Conservation (phyloP, 306 rosid species). For the Clitoria ternatea region DNA sequence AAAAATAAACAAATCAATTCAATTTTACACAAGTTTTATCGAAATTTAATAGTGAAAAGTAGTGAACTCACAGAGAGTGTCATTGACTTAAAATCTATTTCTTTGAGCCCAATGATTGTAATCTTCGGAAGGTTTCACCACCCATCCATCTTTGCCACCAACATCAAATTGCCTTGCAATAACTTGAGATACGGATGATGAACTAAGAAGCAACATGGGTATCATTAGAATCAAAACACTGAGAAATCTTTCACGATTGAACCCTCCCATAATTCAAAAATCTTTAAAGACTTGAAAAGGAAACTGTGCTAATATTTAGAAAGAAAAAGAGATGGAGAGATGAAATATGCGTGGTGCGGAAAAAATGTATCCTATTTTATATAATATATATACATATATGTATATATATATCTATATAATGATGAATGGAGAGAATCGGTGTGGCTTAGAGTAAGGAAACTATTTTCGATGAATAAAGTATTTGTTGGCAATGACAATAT, state of each 20-base stretch:
- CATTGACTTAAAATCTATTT: slow-evolving; percentile 67
- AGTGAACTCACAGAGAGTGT: slow-evolving; percentile 56
- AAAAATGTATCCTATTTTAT: too few relatives aligned
- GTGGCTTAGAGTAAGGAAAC: too few relatives aligned
- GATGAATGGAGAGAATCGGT: too few relatives aligned
- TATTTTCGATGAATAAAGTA: too few relatives aligned
- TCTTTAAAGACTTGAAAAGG: too few relatives aligned
- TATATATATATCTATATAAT: too few relatives aligned
- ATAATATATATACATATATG: too few relatives aligned
- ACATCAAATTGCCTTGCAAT: slow-evolving; percentile 31
- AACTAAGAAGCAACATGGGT: slow-evolving; percentile 11
- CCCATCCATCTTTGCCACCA: slow-evolving; percentile 81
- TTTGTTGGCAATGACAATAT: too few relatives aligned
- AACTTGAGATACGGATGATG: slow-evolving; percentile 23
- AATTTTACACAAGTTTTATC: background rate
- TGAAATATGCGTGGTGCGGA: too few relatives aligned
- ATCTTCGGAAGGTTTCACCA: slow-evolving; percentile 44
- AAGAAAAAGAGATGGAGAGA: too few relatives aligned
- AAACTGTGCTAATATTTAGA: too few relatives aligned
- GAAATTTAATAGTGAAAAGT: background rate
- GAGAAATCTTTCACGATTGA: background rate
- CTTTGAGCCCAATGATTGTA: slow-evolving; percentile 59
- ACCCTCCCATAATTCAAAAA: background rate
- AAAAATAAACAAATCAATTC: too few relatives aligned
- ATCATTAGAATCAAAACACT: slow-evolving; percentile 13